Evolutionary conservation across 164 flowering plant genomes (phyloP).

Genomic region (Magnolia changhungtana): DNA sequence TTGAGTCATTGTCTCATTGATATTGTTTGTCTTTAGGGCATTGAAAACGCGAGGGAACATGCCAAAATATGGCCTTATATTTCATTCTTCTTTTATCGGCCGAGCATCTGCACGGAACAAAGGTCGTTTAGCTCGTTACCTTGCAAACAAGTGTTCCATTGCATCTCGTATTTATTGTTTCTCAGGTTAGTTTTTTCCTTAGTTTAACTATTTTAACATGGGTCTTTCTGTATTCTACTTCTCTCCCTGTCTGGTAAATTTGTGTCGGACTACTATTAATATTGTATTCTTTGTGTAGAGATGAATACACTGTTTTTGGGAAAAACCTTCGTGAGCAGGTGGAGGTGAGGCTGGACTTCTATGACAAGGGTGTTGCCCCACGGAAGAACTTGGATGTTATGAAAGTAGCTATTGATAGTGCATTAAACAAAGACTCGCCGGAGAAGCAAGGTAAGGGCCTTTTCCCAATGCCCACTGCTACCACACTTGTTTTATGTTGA

Average conservation of each 20-base stretch:
- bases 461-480: neutral
- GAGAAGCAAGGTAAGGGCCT: neutral
- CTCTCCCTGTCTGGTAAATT: neutral
- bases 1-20: too few relatives aligned
- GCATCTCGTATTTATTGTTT: conserved; percentile 96
- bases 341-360: conserved; percentile 93
- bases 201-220: too few relatives aligned
- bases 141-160: conserved; percentile 97
- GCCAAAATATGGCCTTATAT: conserved; percentile 95
- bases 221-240: too few relatives aligned
- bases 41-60: too few relatives aligned
- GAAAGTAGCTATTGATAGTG: conserved; percentile 69
- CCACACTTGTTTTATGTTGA: too few relatives aligned
- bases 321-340: conserved; percentile 96
- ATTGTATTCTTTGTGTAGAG: conserved; percentile 35
- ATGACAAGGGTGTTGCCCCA: conserved; percentile 97
- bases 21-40: too few relatives aligned
- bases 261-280: neutral
- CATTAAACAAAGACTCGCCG: conserved; percentile 39
- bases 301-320: conserved; percentile 62
- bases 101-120: conserved; percentile 89
- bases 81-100: conserved; percentile 95
- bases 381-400: conserved; percentile 96
- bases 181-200: conserved; percentile 41
- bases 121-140: conserved; percentile 98